phyloP scores from a whole-genome alignment of 306 rosid species.

The Comarum palustre region DNA sequence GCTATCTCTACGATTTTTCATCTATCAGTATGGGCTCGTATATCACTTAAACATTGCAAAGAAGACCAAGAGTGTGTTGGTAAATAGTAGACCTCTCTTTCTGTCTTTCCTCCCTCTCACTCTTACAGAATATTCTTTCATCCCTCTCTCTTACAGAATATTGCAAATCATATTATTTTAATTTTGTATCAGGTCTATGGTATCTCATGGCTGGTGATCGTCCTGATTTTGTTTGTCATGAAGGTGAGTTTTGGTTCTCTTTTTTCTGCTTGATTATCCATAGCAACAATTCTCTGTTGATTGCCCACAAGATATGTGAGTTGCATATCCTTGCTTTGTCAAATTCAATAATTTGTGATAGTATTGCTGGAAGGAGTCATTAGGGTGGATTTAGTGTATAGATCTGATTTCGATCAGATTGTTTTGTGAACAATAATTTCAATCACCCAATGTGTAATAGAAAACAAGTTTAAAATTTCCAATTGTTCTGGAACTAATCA shows the following conservation, averaged over 20 bases:
- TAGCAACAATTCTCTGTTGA: neutral
- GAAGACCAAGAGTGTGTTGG: conserved; percentile 64
- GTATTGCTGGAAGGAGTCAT: neutral
- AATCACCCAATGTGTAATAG: neutral
- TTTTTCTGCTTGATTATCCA: conserved; percentile 6
- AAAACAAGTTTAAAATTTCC: neutral
- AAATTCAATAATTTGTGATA: neutral
- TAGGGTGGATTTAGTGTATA: neutral
- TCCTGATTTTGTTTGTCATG: conserved; percentile 76
- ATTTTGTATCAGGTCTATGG: conserved; percentile 75
- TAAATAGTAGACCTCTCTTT: conserved; percentile 26
- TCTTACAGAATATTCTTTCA: too few species aligned
- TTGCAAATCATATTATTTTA: conserved; percentile 8
- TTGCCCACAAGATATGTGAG: neutral
- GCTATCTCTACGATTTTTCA: conserved; percentile 77
- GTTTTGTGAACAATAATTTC: neutral
- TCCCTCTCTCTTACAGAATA: neutral
- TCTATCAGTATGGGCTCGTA: conserved; percentile 94
- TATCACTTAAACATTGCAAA: conserved; percentile 70
- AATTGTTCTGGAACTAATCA: neutral
- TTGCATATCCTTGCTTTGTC: neutral
- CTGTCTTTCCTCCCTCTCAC: neutral
- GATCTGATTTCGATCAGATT: neutral
- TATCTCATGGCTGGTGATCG: conserved; percentile 89
- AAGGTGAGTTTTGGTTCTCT: conserved; percentile 54